These are phyloP conservation scores for Conidiobolus incongruus DNA, from an alignment of 371 early-diverging fungal species.

Conservation along the genomic window DNA sequence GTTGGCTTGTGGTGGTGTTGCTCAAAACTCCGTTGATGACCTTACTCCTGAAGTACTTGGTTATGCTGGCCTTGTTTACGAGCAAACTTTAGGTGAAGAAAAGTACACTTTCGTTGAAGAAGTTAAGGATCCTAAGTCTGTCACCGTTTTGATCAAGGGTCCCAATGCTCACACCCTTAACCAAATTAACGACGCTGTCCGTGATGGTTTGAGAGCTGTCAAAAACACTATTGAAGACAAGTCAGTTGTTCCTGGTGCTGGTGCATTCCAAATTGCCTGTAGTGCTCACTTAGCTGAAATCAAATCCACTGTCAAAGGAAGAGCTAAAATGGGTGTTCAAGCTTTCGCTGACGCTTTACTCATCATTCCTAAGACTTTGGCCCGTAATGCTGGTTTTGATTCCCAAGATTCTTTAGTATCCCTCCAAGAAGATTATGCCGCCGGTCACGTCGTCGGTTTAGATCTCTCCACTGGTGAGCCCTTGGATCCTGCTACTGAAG, in stretches of 20 bases:
- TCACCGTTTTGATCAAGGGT: slow-evolving; percentile 94
- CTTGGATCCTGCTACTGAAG: slow-evolving; percentile 83
- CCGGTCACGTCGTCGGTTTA: slow-evolving; percentile 79
- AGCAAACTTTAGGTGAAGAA: slow-evolving; percentile 95
- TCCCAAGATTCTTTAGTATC: slow-evolving; percentile 89
- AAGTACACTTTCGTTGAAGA: slow-evolving; percentile 99
- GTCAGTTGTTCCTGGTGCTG: slow-evolving; percentile 86
- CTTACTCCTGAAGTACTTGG: slow-evolving; percentile 76
- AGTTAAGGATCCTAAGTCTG: slow-evolving; percentile 77
- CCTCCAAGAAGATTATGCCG: slow-evolving; percentile 76
- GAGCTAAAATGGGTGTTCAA: slow-evolving; percentile 87
- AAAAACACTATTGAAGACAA: slow-evolving; percentile 93
- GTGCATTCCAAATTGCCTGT: slow-evolving; percentile 85
- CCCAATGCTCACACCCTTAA: slow-evolving; percentile 88
- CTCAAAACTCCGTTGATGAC: slow-evolving; percentile 96
- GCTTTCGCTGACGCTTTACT: slow-evolving; percentile 93
- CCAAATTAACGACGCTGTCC: slow-evolving; percentile 94
- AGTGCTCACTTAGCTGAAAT: slow-evolving; percentile 60
- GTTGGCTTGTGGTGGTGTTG: slow-evolving; percentile 90
- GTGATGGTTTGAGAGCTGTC: slow-evolving; percentile 95
- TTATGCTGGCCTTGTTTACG: slow-evolving; percentile 85
- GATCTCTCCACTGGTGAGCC: slow-evolving; percentile 88
- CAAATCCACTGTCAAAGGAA: slow-evolving; percentile 78
- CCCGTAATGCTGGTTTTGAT: slow-evolving; percentile 92
- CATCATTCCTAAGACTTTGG: slow-evolving; percentile 90